Evolutionary conservation across 2,329 filamentous ascomycete genomes (phyloP).

Genomic region (Aschersonia sp.): DNA sequence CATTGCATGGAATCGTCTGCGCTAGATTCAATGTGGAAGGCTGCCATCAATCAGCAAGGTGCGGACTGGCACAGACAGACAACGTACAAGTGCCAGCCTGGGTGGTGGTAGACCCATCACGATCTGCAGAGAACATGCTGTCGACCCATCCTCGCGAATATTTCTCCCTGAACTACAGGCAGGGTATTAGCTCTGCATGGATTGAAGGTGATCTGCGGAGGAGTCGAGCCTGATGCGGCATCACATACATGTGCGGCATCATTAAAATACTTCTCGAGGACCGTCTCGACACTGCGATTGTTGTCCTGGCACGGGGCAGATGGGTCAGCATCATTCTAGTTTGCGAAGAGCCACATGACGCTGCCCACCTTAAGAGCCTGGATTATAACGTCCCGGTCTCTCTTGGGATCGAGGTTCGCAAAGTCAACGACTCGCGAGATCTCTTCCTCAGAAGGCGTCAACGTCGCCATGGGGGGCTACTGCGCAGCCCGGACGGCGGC

Average conservation of each 20-base stretch:
- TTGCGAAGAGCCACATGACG: background rate
- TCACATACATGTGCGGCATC: conserved; percentile 19
- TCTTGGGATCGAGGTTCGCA: conserved; percentile 16
- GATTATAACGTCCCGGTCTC: conserved; percentile 24
- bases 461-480: conserved; percentile 18
- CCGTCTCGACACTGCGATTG: conserved; percentile 29
- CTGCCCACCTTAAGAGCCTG: conserved; percentile 25
- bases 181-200: background rate
- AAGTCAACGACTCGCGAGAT: conserved; percentile 28
- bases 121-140: conserved; percentile 32
- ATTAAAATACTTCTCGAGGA: conserved; percentile 39
- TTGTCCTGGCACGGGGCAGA: conserved; percentile 16
- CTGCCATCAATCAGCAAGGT: conserved; percentile 13
- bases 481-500: conserved; percentile 1
- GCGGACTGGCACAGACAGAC: background rate
- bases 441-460: conserved; percentile 17
- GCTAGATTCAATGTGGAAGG: conserved; percentile 42
- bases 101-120: conserved; percentile 34
- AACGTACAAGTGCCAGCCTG: conserved; percentile 28
- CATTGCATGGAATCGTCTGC: conserved; percentile 28
- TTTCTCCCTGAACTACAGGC: conserved; percentile 27
- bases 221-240: background rate
- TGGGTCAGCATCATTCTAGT: no score
- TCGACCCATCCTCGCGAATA: conserved; percentile 40
- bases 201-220: background rate